Evolutionary conservation across 1,139 yeast species (phyloP), one percentile per base, ranked within the genome.

Genomic region (Insectozyma bohioensis): DNA sequence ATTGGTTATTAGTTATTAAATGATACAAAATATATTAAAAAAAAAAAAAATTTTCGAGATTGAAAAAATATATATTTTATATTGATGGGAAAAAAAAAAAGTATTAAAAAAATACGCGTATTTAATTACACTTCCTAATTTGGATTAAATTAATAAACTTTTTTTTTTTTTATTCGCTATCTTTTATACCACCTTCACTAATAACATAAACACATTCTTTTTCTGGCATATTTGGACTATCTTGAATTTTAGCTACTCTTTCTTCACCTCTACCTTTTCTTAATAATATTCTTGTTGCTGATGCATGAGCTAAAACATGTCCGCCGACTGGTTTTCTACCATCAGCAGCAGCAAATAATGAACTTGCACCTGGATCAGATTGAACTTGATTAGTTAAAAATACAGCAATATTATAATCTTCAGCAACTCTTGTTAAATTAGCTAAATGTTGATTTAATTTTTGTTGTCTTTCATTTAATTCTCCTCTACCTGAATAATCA

Each of bases 311-410:
- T 35, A 78, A 53, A 22, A 77, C 77, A 52, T 78, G 84, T 0
- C 83, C 84, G 17, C 83, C 84, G 37, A 78, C 73, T 1, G 84
- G 84, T 48, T 78, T 78, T 40, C 82, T 63, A 7, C 83, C 81
- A 53, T 78, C 84, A 12, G 79, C 80, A 21, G 79, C 63, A 1
- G 83, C 83, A 58, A 78, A 78, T 35, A 78, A 53, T 2, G 81
- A 75, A 34, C 80, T 74, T 0, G 83, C 84, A 28, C 84, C 84
- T 1, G 83, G 83, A 45, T 78, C 83, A n/a, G 80, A 72, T 49
- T 78, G 84, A 8, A 76, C 82, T 48, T 78, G 83, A 39, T 77
- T 77, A 1, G 83, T 77, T 57, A 77, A 56, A 42, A 78, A 75
- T 1, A 76, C 75, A 0, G 83, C 81, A 24, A 75, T 57, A 40